Evolutionary conservation across 2,329 filamentous ascomycete genomes (phyloP).

Genomic region (Calonectria pteridis): DNA sequence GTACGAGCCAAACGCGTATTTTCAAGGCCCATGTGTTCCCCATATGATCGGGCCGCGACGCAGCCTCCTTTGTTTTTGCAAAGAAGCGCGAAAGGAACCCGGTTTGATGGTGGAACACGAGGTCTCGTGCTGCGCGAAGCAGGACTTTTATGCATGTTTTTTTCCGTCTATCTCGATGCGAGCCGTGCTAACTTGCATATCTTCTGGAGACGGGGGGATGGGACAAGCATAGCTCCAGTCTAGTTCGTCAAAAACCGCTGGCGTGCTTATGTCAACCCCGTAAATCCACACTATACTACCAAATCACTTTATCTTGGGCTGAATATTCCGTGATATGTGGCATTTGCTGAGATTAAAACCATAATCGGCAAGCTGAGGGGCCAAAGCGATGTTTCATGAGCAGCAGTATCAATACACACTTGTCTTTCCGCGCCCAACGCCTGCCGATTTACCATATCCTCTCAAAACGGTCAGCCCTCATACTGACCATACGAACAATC

Average conservation of each 20-base stretch:
- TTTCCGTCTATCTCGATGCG: background rate
- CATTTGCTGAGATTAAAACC: background rate
- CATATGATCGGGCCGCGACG: background rate
- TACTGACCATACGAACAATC: background rate
- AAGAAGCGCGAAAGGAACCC: background rate
- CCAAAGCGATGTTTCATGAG: background rate
- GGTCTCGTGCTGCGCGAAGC: background rate
- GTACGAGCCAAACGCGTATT: background rate
- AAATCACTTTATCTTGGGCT: background rate
- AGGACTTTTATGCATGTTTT: background rate
- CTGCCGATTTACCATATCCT: too few species aligned
- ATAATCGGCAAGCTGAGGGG: background rate
- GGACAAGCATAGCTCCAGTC: background rate
- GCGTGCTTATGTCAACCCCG: background rate
- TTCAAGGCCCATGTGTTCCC: background rate
- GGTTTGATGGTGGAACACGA: background rate
- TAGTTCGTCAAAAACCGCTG: background rate
- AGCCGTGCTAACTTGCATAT: background rate
- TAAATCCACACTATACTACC: background rate
- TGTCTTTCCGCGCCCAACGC: background rate
- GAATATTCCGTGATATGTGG: background rate
- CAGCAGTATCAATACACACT: background rate
- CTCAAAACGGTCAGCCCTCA: too few species aligned
- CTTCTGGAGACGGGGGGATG: background rate
- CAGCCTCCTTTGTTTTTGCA: background rate